A percentile compares a stretch with the other conserved stretches of the same genome.
These are phyloP conservation scores for Fagopyrum esculentum DNA, from an alignment of 148 eudicot species.

Conservation along the genomic window DNA sequence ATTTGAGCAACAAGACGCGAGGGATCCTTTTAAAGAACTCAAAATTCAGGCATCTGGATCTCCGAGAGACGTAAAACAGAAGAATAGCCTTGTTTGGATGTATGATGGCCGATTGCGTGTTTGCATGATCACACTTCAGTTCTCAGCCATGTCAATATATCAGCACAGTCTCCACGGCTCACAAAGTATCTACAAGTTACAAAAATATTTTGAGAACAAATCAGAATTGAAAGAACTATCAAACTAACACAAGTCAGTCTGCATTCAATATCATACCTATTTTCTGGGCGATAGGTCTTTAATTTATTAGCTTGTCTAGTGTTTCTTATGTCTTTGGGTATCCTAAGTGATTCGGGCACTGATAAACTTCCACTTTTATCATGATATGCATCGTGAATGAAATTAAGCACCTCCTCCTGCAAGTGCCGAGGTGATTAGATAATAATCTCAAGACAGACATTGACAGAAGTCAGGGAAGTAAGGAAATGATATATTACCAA, in stretches of 20 bases:
- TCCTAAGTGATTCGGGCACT: slow-evolving; percentile 59
- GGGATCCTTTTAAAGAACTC: background rate
- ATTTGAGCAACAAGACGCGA: background rate
- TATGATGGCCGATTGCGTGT: background rate
- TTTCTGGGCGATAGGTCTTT: slow-evolving; percentile 59
- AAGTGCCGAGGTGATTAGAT: slow-evolving; percentile 3
- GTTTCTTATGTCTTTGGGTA: slow-evolving; percentile 51
- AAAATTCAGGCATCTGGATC: background rate
- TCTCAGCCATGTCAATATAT: slow-evolving; percentile 64
- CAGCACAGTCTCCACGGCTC: slow-evolving; percentile 52
- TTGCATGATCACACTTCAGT: slow-evolving; percentile 26
- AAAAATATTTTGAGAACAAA: slow-evolving; percentile 9
- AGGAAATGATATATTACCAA: slow-evolving; percentile 44
- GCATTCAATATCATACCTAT: slow-evolving; percentile 38
- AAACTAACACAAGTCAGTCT: background rate
- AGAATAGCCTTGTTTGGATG: background rate
- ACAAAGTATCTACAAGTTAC: slow-evolving; percentile 47
- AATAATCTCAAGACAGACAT: background rate
- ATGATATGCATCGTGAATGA: slow-evolving; percentile 55
- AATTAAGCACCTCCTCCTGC: slow-evolving; percentile 71
- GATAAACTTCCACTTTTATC: slow-evolving; percentile 32
- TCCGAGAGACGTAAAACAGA: background rate
- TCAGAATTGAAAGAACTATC: background rate
- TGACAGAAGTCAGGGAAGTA: background rate
- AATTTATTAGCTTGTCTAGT: slow-evolving; percentile 40